A percentile compares a stretch with the other conserved stretches of the same genome.
Conservation (phyloP, 2,329 filamentous ascomycete species). For the Zasmidium cellare region DNA sequence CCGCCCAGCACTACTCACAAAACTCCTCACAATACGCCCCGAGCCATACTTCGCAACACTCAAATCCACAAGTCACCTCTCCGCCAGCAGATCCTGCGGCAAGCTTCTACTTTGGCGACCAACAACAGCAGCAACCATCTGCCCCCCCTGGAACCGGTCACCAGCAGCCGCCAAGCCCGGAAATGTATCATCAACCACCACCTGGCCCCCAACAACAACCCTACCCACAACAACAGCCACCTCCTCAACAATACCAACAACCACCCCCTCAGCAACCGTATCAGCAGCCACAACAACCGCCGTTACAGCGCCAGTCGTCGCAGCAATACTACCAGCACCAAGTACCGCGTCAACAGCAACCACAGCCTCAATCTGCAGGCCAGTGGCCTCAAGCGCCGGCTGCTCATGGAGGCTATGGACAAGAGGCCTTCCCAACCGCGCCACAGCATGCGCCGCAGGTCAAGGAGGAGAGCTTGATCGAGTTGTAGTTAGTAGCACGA, state of each 20-base stretch:
- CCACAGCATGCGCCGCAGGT: slow-evolving; percentile 34
- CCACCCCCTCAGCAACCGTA: slow-evolving; percentile 17
- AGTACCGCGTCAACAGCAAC: slow-evolving; percentile 10
- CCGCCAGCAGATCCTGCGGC: slow-evolving; percentile 53
- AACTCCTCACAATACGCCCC: slow-evolving; percentile 37
- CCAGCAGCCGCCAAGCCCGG: slow-evolving; percentile 32
- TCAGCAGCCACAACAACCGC: slow-evolving; percentile 20
- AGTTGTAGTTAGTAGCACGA: slow-evolving; percentile 22
- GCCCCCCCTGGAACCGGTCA: slow-evolving; percentile 1
- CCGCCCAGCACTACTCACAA: slow-evolving; percentile 32
- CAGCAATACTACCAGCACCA: slow-evolving; percentile 22
- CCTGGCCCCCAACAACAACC: slow-evolving; percentile 27
- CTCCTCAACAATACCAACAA: slow-evolving; percentile 18
- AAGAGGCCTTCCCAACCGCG: slow-evolving; percentile 35
- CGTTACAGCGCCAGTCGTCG: slow-evolving; percentile 19
- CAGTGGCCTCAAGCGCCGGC: slow-evolving; percentile 36
- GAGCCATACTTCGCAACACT: slow-evolving; percentile 32
- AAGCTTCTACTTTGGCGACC: slow-evolving; percentile 58
- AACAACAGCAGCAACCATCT: slow-evolving; percentile 19
- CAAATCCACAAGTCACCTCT: slow-evolving; percentile 28
- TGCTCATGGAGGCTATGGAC: slow-evolving; percentile 33
- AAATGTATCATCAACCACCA: slow-evolving; percentile 37
- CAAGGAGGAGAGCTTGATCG: slow-evolving; percentile 40
- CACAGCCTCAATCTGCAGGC: slow-evolving; percentile 18
- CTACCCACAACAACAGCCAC: slow-evolving; percentile 28